A percentile compares a stretch with the other conserved stretches of the same genome.
These are phyloP conservation scores for Aspergillus brasiliensis DNA, from an alignment of 2,329 filamentous ascomycete species.

Conservation along the genomic window DNA sequence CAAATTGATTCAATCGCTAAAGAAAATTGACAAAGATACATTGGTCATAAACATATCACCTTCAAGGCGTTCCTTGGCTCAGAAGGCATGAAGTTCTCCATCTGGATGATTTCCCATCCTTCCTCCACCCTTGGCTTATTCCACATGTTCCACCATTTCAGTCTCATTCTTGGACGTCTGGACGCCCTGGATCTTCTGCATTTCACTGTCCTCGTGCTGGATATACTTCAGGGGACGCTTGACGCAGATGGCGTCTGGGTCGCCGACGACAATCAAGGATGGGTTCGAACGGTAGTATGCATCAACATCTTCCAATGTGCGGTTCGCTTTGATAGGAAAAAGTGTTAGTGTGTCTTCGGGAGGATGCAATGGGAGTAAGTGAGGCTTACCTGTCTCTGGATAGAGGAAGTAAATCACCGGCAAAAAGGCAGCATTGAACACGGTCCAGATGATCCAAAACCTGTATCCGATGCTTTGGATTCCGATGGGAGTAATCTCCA, in stretches of 20 bases:
- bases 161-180: no score
- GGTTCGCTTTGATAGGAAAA: slow-evolving; percentile 22
- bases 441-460: slow-evolving; percentile 50
- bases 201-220: no score
- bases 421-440: slow-evolving; percentile 51
- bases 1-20: no score
- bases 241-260: slow-evolving; percentile 51
- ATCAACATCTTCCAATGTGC: slow-evolving; percentile 39
- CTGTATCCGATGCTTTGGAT: slow-evolving; percentile 45
- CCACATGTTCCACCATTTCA: no score
- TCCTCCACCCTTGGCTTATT: no score
- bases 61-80: no score
- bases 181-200: no score
- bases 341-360: not conserved
- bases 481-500: slow-evolving; percentile 49
- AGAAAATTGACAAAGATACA: no score
- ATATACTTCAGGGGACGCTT: slow-evolving; percentile 52
- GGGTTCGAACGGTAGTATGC: slow-evolving; percentile 42
- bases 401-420: slow-evolving; percentile 50
- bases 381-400: slow-evolving; percentile 32
- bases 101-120: no score
- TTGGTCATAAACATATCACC: no score
- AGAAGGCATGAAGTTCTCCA: no score
- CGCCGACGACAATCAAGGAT: slow-evolving; percentile 49
- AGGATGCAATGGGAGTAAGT: no score